These are phyloP conservation scores for Fusarium verrucosum DNA, from an alignment of 2,329 filamentous ascomycete species.

Conservation along the genomic window DNA sequence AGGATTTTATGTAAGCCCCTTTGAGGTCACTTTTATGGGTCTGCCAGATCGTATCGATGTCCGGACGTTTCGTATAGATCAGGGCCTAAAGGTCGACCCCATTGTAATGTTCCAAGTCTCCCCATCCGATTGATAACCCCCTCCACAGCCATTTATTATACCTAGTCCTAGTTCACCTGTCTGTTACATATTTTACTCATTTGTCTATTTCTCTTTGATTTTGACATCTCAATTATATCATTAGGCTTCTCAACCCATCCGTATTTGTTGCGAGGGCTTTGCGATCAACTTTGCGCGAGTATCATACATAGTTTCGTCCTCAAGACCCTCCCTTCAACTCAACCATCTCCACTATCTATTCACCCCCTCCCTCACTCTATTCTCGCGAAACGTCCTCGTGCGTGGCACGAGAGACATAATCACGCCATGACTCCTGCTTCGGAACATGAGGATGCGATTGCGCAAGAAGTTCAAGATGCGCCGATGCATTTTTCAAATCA, in stretches of 20 bases:
- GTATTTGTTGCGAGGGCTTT: background rate
- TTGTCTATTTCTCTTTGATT: background rate
- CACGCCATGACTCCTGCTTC: constrained; percentile 40
- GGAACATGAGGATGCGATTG: constrained; percentile 38
- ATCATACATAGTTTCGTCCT: background rate
- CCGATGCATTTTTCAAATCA: constrained; percentile 19
- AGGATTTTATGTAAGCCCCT: too few relatives aligned
- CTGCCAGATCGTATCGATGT: too few relatives aligned
- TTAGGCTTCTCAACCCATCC: background rate
- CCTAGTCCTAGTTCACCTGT: constrained; percentile 6
- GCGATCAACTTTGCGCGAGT: constrained; percentile 3
- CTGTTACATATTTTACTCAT: background rate
- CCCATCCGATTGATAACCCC: constrained; percentile 38
- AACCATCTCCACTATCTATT: constrained; percentile 22
- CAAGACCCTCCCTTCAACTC: constrained; percentile 26
- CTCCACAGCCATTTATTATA: constrained; percentile 26
- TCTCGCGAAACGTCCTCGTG: constrained; percentile 5
- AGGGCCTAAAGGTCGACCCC: constrained; percentile 37
- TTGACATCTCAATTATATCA: background rate
- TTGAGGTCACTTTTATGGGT: too few relatives aligned
- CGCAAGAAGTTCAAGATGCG: constrained; percentile 20
- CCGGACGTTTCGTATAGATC: too few relatives aligned
- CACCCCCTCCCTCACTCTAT: constrained; percentile 21
- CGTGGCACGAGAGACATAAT: background rate
- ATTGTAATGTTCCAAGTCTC: constrained; percentile 25